Conservation (phyloP, 1,284 basidiomycete species). For the Puccinia hordei region DNA sequence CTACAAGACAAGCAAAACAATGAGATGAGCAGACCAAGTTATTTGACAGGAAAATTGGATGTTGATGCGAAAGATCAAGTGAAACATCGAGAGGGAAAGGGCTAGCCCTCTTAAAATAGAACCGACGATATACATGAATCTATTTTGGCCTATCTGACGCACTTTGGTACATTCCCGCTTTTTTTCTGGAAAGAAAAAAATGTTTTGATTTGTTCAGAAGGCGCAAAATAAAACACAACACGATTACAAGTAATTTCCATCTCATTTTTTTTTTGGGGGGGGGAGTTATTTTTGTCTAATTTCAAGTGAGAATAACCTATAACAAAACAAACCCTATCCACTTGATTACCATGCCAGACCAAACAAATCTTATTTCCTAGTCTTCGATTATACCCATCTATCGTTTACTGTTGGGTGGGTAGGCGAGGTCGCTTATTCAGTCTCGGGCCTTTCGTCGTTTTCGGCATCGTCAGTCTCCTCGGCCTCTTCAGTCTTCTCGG, state of each 20-base stretch:
- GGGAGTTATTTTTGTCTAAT: not conserved
- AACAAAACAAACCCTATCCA: not conserved
- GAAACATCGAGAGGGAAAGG: too few relatives aligned
- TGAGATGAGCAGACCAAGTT: too few relatives aligned
- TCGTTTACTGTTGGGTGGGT: not conserved
- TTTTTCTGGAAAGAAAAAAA: too few relatives aligned
- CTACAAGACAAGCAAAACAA: too few relatives aligned
- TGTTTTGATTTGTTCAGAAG: too few relatives aligned
- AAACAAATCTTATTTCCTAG: not conserved
- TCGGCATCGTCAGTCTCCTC: not conserved
- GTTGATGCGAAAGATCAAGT: too few relatives aligned
- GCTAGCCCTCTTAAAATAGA: too few relatives aligned
- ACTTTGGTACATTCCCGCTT: too few relatives aligned
- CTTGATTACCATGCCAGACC: not conserved
- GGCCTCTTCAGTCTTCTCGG: not conserved
- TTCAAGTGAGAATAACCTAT: not conserved
- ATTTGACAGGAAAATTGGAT: too few relatives aligned
- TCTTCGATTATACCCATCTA: not conserved
- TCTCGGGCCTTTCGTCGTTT: not conserved
- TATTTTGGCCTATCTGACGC: too few relatives aligned
- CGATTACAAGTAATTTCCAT: conserved; percentile 15
- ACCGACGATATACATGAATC: too few relatives aligned
- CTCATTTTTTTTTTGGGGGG: not conserved
- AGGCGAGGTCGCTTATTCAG: not conserved
- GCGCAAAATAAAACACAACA: not conserved